Conservation (phyloP, 768 basidiomycete species). For the Hygrophorus russula region DNA sequence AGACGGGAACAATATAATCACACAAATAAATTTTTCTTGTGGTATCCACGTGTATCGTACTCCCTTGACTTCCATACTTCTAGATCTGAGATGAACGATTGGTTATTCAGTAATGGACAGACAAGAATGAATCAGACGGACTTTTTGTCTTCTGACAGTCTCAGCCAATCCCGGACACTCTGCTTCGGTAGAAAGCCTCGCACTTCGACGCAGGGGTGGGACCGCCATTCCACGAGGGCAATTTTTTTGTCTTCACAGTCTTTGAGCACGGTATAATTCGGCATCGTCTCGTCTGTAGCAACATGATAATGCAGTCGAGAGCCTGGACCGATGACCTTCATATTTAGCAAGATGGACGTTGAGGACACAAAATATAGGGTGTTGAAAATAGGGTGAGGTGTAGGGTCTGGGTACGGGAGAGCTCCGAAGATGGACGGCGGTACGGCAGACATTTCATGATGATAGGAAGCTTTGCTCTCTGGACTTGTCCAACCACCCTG, state of each 20-base stretch:
- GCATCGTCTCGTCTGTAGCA: slow-evolving; percentile 36
- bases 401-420: slow-evolving; percentile 40
- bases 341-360: slow-evolving; percentile 43
- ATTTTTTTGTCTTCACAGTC: slow-evolving; percentile 33
- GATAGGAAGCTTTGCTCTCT: slow-evolving; percentile 15
- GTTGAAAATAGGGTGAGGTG: slow-evolving; percentile 19
- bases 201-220: slow-evolving; percentile 39
- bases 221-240: slow-evolving; percentile 50
- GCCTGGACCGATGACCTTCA: slow-evolving; percentile 38
- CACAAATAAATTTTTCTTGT: slow-evolving; percentile 39
- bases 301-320: slow-evolving; percentile 37
- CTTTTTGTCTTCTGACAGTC: slow-evolving; percentile 30
- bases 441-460: slow-evolving; percentile 11
- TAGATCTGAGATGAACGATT: slow-evolving; percentile 20
- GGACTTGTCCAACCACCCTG: slow-evolving; percentile 22
- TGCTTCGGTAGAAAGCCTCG: slow-evolving; percentile 39
- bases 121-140: slow-evolving; percentile 3
- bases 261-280: slow-evolving; percentile 44
- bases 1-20: slow-evolving; percentile 13
- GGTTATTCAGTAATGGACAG: background rate
- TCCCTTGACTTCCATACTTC: slow-evolving; percentile 42
- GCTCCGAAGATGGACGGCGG: slow-evolving; percentile 53
- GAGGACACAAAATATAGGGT: slow-evolving; percentile 40
- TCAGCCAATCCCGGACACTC: slow-evolving; percentile 41
- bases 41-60: slow-evolving; percentile 47